Conservation (phyloP, 2,329 filamentous ascomycete species). For the Cordyceps pruinosa region DNA sequence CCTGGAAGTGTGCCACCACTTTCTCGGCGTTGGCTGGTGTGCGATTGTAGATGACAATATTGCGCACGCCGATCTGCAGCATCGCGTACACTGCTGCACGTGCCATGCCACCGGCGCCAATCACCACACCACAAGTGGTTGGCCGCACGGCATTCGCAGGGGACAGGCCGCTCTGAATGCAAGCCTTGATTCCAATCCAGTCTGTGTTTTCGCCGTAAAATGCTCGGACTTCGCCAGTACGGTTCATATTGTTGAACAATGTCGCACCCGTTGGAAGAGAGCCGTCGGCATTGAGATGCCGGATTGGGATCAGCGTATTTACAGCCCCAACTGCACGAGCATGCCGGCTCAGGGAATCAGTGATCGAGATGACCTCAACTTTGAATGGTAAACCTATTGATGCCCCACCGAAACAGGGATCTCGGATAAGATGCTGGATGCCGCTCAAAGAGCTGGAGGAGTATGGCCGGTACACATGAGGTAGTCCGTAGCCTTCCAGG, state of each 20-base stretch:
- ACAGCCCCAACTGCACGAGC: conserved; percentile 69
- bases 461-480: conserved; percentile 58
- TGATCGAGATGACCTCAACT: conserved; percentile 61
- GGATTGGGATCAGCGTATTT: conserved; percentile 68
- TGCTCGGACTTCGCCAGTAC: conserved; percentile 58
- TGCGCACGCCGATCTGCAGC: conserved; percentile 68
- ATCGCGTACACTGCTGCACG: conserved; percentile 72
- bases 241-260: conserved; percentile 46
- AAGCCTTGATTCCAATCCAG: conserved; percentile 72
- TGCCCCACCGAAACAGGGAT: conserved; percentile 63
- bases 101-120: conserved; percentile 69
- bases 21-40: conserved; percentile 60
- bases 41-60: conserved; percentile 69
- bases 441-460: conserved; percentile 56
- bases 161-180: conserved; percentile 63
- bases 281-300: conserved; percentile 50
- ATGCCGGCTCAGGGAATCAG: conserved; percentile 64
- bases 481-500: conserved; percentile 59
- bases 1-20: conserved; percentile 63
- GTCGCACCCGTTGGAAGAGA: conserved; percentile 49
- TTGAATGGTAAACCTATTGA: conserved; percentile 71
- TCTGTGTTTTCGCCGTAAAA: conserved; percentile 76
- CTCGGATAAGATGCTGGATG: conserved; percentile 56
- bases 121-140: conserved; percentile 49
- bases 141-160: conserved; percentile 60